phyloP scores from a whole-genome alignment of 2,329 filamentous ascomycete genomes.

The Aspergillus unguis region DNA sequence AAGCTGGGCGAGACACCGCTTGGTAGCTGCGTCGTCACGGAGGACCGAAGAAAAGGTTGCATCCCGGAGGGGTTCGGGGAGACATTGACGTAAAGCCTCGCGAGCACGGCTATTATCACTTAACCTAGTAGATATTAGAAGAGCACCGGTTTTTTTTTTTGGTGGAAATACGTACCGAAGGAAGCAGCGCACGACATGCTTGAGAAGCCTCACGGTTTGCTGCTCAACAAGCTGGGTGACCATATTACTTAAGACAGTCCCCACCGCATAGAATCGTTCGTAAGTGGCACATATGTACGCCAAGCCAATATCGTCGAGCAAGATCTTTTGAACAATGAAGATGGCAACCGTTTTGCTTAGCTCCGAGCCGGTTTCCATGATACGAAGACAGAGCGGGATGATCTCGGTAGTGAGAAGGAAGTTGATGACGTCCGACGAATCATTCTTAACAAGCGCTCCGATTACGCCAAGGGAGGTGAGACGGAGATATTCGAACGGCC shows the following conservation, averaged over 20 bases:
- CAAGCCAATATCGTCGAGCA: conserved; percentile 92
- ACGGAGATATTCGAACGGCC: conserved; percentile 94
- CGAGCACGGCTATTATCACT: conserved; percentile 95
- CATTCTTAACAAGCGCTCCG: conserved; percentile 95
- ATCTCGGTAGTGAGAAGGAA: conserved; percentile 98
- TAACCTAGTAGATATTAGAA: conserved; percentile 53
- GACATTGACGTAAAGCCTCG: conserved; percentile 90
- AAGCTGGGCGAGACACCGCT: conserved; percentile 94
- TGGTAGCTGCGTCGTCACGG: conserved; percentile 93
- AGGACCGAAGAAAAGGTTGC: conserved; percentile 96
- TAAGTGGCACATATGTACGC: conserved; percentile 99
- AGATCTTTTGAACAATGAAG: conserved; percentile 98
- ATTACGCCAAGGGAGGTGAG: conserved; percentile 95
- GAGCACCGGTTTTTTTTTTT: background rate
- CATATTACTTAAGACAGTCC: conserved; percentile 97
- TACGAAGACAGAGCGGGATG: conserved; percentile 92
- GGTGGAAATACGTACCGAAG: conserved; percentile 64
- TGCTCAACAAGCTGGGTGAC: conserved; percentile 96
- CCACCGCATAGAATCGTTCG: conserved; percentile 96
- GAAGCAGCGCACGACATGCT: conserved; percentile 97
- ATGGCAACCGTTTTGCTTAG: conserved; percentile 98
- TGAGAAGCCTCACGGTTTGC: conserved; percentile 90
- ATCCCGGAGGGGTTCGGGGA: conserved; percentile 97
- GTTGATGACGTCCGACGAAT: conserved; percentile 97
- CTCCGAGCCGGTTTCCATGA: conserved; percentile 99